Evolutionary conservation across 768 basidiomycete species (phyloP).

Genomic region (Russula brevipes): DNA sequence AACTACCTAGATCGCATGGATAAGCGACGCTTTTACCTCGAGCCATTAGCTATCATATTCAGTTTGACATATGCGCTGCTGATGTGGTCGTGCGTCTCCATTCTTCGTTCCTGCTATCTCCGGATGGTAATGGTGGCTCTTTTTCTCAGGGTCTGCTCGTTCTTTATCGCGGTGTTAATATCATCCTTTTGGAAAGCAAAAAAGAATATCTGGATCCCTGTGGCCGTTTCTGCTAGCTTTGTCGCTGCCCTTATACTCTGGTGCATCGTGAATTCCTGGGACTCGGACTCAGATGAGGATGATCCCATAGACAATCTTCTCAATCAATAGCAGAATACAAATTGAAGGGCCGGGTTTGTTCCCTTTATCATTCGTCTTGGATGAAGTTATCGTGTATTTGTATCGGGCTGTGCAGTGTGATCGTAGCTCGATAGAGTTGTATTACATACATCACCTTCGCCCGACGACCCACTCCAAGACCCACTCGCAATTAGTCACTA

Average conservation of each 20-base stretch:
- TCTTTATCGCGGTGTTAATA: constrained; percentile 35
- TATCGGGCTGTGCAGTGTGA: too few species aligned
- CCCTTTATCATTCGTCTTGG: not conserved
- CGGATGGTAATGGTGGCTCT: not conserved
- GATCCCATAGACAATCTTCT: too few species aligned
- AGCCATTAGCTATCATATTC: constrained; percentile 50
- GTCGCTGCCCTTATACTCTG: not conserved
- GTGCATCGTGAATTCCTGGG: constrained; percentile 13
- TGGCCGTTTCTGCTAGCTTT: not conserved
- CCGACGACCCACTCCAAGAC: too few species aligned
- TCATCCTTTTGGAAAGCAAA: not conserved
- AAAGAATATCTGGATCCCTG: not conserved
- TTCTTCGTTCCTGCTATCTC: not conserved
- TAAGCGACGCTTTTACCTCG: constrained; percentile 38
- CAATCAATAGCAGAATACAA: too few species aligned
- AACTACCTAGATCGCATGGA: constrained; percentile 28
- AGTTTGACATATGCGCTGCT: constrained; percentile 52
- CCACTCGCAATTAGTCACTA: too few species aligned
- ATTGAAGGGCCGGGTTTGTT: not conserved
- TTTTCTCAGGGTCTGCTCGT: constrained; percentile 35
- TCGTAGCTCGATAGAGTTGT: too few species aligned
- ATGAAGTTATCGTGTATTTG: too few species aligned
- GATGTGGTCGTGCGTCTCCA: constrained; percentile 51
- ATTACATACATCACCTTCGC: too few species aligned
- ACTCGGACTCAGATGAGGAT: not conserved